Conservation (phyloP, 352 stramenopile species). For the Pilasporangium apinafurcum region DNA sequence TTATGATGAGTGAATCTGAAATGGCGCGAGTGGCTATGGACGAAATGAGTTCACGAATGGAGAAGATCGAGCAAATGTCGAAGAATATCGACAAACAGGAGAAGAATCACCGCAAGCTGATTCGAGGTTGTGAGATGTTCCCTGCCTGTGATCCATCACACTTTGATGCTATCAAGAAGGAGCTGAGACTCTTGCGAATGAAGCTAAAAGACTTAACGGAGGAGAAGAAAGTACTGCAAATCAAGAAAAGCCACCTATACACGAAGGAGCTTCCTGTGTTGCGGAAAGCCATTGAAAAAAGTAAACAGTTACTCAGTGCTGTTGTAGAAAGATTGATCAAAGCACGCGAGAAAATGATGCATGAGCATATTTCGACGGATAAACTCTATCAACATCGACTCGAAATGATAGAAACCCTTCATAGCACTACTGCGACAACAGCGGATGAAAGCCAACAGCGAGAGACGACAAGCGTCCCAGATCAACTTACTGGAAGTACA, state of each 20-base stretch:
- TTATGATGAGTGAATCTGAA: slow-evolving; percentile 68
- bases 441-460: slow-evolving; percentile 11
- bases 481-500: slow-evolving; percentile 21
- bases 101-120: slow-evolving; percentile 60
- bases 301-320: slow-evolving; percentile 51
- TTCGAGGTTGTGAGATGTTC: slow-evolving; percentile 61
- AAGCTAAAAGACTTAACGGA: slow-evolving; percentile 62
- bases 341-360: slow-evolving; percentile 47
- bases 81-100: slow-evolving; percentile 65
- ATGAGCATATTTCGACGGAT: slow-evolving; percentile 62
- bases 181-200: slow-evolving; percentile 61
- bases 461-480: slow-evolving; percentile 12
- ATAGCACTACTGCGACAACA: slow-evolving; percentile 11
- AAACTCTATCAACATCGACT: slow-evolving; percentile 61
- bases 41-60: slow-evolving; percentile 66
- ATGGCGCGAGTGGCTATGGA: slow-evolving; percentile 69
- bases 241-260: slow-evolving; percentile 59
- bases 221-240: slow-evolving; percentile 54
- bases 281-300: slow-evolving; percentile 40
- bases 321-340: slow-evolving; percentile 66
- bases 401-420: slow-evolving; percentile 72
- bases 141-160: slow-evolving; percentile 43
- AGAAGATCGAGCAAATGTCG: slow-evolving; percentile 61
- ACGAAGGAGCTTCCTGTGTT: slow-evolving; percentile 49
- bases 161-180: slow-evolving; percentile 63